Base-by-base conservation (phyloP, 306 rosid genomes). In the Fragaria vesca region DNA sequence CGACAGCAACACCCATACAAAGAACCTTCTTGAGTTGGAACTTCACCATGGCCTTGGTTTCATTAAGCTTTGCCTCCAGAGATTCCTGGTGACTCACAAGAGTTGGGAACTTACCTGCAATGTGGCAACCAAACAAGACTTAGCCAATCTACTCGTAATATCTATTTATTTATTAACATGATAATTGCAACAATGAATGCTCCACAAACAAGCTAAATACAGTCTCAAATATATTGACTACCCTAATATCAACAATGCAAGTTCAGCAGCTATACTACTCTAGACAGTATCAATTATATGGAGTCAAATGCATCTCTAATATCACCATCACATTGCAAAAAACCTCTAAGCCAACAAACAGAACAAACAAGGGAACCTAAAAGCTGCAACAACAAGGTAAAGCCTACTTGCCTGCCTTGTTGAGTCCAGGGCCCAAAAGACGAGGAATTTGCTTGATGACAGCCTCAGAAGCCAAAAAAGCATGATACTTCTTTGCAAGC, bases 1-100 rank as follows among this genome's bases (percentile, higher is more conserved):
- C 96, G 2, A 91, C 91, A 15, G 96, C 96, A 62, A 91, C 96
- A 72, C 96, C 96, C 96, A 91, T 91, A 68, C 96, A 91, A 46
- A 91, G 87, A 58, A 91, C 96, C 88, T 91, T 91, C 81, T 91
- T 91, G 18, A 91, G 91, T 74, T 91, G 96, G 75, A 91, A 91
- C 73, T 91, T 91, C 1, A 91, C 87, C 93, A 85, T 91, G 1
- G 96, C 96, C 66, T 91, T 91, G 0, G 90, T 89, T 78, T 91
- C 96, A 50, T 91, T 88, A 4, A 91, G 89, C 79, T 91, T 91
- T 1, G 90, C 82, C 82, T 89, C 96, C 0, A 91, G 83, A 30
- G 96, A 88, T 76, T 91, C 96, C 76, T 91, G 96, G 30, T 91
- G 96, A 13, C 85, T 84, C 66, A 91, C 93, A 51, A 91, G 87